A percentile compares a stretch with the other conserved stretches of the same genome.
Conservation (phyloP, 2,329 filamentous ascomycete species). For the Fonsecaea erecta region DNA sequence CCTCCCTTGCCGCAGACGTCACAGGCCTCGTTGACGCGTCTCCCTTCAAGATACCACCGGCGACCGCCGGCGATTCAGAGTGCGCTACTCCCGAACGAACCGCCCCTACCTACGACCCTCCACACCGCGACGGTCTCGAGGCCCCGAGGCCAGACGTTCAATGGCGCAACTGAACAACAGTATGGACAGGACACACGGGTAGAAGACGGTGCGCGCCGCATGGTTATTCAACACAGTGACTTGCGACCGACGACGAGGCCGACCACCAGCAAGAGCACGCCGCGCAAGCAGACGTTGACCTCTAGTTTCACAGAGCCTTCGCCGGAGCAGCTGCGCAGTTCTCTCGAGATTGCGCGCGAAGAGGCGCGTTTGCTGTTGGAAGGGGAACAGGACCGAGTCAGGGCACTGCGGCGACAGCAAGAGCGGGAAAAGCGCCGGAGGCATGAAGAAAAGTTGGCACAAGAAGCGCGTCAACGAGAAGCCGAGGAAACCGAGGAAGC, state of each 20-base stretch:
- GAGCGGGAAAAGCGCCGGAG: constrained; percentile 21
- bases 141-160: constrained; percentile 4
- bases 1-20: constrained; percentile 21
- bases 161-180: neutral
- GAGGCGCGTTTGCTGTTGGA: constrained; percentile 38
- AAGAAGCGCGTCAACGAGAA: constrained; percentile 10
- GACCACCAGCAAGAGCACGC: constrained; percentile 4
- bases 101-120: neutral
- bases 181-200: neutral
- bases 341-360: constrained; percentile 35
- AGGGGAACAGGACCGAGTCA: constrained; percentile 34
- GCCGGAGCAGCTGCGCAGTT: constrained; percentile 21
- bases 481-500: constrained; percentile 2
- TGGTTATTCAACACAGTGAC: constrained; percentile 12
- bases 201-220: constrained; percentile 5
- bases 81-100: neutral
- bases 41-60: constrained; percentile 32
- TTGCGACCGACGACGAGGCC: neutral
- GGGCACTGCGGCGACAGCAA: constrained; percentile 25
- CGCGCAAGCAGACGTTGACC: constrained; percentile 4
- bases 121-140: constrained; percentile 9
- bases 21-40: constrained; percentile 21
- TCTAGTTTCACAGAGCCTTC: constrained; percentile 1
- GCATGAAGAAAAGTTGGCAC: constrained; percentile 2
- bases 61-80: constrained; percentile 9